These are phyloP conservation scores for Crotalaria pallida DNA, from an alignment of 306 rosid species.

Conservation along the genomic window DNA sequence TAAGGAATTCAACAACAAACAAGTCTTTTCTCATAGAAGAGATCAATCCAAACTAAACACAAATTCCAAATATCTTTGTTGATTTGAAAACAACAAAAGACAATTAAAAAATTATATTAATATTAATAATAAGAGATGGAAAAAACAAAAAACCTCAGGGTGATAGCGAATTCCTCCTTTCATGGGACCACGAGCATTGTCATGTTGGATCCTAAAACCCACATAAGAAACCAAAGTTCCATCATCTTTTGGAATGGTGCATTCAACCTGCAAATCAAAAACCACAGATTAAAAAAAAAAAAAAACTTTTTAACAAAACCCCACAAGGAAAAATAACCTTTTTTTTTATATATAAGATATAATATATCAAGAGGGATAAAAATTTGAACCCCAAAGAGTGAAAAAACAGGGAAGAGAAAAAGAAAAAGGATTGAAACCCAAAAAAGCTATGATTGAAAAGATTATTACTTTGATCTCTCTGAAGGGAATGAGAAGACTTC, in stretches of 20 bases:
- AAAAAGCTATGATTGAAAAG: not conserved
- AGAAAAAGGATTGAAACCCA: not conserved
- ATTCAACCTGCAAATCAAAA: slow-evolving; percentile 53
- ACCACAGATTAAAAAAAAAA: not conserved
- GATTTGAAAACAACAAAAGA: not conserved
- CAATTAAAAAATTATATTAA: not conserved
- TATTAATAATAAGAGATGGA: not conserved
- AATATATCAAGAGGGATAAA: not conserved
- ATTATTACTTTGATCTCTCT: slow-evolving; percentile 56
- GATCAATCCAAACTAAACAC: slow-evolving; percentile 12
- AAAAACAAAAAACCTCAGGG: slow-evolving; percentile 64
- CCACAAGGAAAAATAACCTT: not conserved
- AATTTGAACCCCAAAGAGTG: not conserved
- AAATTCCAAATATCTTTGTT: slow-evolving; percentile 4
- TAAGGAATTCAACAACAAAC: not conserved
- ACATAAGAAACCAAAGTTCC: slow-evolving; percentile 64
- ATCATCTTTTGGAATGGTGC: slow-evolving; percentile 72
- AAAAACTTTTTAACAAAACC: not conserved
- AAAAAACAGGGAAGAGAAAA: not conserved
- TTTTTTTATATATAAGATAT: not conserved
- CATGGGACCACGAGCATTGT: slow-evolving; percentile 88
- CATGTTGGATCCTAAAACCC: slow-evolving; percentile 76
- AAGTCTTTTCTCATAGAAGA: not conserved
- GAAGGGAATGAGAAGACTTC: slow-evolving; percentile 59
- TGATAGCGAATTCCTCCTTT: slow-evolving; percentile 80